Evolutionary conservation across 805 yeast genomes (phyloP).

Genomic region (Candida boleticola): DNA sequence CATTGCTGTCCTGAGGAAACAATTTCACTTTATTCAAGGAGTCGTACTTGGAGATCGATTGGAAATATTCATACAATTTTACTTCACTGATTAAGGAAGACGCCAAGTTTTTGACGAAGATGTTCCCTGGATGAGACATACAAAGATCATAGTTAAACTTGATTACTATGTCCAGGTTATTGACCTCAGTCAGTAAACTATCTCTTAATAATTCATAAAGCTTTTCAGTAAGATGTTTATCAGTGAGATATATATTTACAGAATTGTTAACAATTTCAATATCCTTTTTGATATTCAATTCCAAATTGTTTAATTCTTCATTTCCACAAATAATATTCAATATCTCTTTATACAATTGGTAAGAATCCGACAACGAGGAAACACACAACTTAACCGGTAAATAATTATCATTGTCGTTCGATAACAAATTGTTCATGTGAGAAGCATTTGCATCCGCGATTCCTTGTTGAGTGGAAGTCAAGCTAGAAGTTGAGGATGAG

Average conservation of each 20-base stretch:
- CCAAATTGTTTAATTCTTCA: background rate
- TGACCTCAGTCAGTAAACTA: background rate
- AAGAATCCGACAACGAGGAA: background rate
- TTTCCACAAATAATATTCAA: background rate
- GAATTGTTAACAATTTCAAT: background rate
- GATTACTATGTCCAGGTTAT: constrained; percentile 6
- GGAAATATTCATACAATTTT: constrained; percentile 23
- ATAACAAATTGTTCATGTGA: too few species aligned
- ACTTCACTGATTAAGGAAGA: constrained; percentile 33
- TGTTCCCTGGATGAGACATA: constrained; percentile 55
- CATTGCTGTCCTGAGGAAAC: constrained; percentile 16
- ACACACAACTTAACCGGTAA: constrained; percentile 2
- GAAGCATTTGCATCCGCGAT: background rate
- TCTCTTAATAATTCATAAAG: background rate
- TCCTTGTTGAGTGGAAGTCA: background rate
- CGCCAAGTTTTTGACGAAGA: constrained; percentile 52
- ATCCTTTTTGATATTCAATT: background rate
- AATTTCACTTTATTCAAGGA: constrained; percentile 21
- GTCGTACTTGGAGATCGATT: constrained; percentile 14
- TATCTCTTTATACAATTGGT: background rate
- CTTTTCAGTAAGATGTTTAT: background rate
- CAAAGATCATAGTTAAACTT: constrained; percentile 27
- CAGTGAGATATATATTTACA: background rate
- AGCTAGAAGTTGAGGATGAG: background rate
- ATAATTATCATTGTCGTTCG: background rate